phyloP scores from a whole-genome alignment of 1,284 basidiomycete species.

The Fomes fomentarius region DNA sequence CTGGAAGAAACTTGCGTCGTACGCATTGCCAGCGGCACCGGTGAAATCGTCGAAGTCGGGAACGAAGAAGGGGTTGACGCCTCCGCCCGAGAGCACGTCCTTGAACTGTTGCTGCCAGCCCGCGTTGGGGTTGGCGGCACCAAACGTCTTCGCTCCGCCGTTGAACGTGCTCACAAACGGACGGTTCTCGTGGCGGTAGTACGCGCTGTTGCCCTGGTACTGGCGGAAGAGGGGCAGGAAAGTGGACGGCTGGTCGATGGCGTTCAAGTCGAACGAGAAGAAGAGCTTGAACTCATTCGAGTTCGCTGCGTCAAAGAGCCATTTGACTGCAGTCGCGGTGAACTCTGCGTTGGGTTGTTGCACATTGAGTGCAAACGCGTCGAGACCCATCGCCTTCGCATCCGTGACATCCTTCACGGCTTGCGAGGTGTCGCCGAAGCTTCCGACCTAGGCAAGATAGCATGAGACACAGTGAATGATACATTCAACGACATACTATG shows the following conservation, averaged over 20 bases:
- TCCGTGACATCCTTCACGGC: slow-evolving; percentile 19
- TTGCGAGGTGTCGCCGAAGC: slow-evolving; percentile 12
- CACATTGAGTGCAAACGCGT: slow-evolving; percentile 19
- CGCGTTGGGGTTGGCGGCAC: slow-evolving; percentile 13
- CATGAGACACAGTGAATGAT: background rate
- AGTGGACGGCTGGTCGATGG: slow-evolving; percentile 11
- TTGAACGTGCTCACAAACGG: slow-evolving; percentile 22
- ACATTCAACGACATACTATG: slow-evolving; percentile 7
- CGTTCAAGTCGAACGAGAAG: slow-evolving; percentile 78
- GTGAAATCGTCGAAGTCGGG: slow-evolving; percentile 20
- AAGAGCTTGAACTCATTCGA: slow-evolving; percentile 68
- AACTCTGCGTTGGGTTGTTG: slow-evolving; percentile 10
- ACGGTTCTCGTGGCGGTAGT: slow-evolving; percentile 15
- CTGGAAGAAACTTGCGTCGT: slow-evolving; percentile 16
- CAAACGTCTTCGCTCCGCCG: slow-evolving; percentile 17
- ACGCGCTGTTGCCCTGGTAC: slow-evolving; percentile 15
- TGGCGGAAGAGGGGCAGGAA: slow-evolving; percentile 20
- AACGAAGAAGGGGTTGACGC: slow-evolving; percentile 20
- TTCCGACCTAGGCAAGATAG: slow-evolving; percentile 6
- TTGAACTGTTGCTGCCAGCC: slow-evolving; percentile 20
- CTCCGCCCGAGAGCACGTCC: slow-evolving; percentile 7
- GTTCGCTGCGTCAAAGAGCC: slow-evolving; percentile 17
- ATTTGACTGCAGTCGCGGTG: slow-evolving; percentile 5
- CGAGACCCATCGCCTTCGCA: slow-evolving; percentile 14
- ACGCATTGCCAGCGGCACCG: slow-evolving; percentile 8